Percentiles rank a stretch among this genome's conserved stretches.
phyloP scores from a whole-genome alignment of 495 filamentous ascomycete species.

The Tuber borchii region DNA sequence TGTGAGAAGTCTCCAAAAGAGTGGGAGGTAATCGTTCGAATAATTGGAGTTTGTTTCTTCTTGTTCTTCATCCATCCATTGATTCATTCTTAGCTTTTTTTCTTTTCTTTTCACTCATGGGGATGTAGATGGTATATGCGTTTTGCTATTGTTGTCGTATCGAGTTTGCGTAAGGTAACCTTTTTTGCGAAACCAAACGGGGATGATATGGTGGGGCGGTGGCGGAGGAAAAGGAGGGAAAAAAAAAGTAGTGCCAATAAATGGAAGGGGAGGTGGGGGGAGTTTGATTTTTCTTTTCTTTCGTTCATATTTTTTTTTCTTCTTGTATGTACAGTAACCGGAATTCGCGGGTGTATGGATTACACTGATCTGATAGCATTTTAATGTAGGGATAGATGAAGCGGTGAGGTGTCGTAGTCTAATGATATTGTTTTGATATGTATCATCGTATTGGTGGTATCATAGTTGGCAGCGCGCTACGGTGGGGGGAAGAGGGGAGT shows the following conservation, averaged over 20 bases:
- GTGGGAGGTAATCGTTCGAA: slow-evolving; percentile 13
- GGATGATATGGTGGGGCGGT: not conserved
- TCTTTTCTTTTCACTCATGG: not conserved
- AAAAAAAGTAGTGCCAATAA: not conserved
- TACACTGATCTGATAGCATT: slow-evolving; percentile 1
- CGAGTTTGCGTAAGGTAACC: not conserved
- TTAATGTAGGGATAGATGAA: not conserved
- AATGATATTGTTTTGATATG: not conserved
- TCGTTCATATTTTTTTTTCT: not conserved
- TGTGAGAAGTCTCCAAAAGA: slow-evolving; percentile 30
- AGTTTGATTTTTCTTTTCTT: not conserved
- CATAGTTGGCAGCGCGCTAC: not conserved
- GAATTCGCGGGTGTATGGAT: not conserved
- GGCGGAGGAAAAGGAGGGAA: not conserved
- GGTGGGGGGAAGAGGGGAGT: not conserved
- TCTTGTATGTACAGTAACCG: not conserved
- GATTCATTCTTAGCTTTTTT: not conserved
- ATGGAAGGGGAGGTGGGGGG: not conserved
- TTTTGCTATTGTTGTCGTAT: not conserved
- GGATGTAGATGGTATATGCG: not conserved
- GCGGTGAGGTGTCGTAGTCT: not conserved
- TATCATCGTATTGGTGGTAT: not conserved
- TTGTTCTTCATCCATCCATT: slow-evolving; percentile 4
- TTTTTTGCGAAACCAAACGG: not conserved
- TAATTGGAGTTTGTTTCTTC: slow-evolving; percentile 14